phyloP scores from a whole-genome alignment of 371 early-diverging fungal genomes.

The Actinomucor elegans region DNA sequence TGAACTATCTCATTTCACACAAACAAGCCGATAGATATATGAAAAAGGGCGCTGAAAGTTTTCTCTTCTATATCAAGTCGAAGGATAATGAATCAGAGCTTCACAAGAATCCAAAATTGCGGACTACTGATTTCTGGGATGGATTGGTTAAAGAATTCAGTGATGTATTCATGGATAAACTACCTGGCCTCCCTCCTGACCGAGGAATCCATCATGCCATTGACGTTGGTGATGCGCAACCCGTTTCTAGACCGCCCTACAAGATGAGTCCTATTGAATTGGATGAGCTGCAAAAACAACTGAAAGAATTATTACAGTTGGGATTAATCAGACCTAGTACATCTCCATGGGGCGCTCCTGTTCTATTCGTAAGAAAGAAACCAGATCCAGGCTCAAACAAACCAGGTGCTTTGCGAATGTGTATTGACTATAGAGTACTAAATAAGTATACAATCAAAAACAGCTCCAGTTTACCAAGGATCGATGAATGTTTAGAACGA shows the following conservation, averaged over 20 bases:
- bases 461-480: too few species aligned
- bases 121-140: neutral
- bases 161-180: constrained; percentile 1
- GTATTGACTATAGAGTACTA: too few species aligned
- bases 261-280: constrained; percentile 27
- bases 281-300: too few species aligned
- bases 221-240: constrained; percentile 15
- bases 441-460: too few species aligned
- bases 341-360: too few species aligned
- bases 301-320: too few species aligned
- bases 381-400: neutral
- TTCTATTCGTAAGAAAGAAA: too few species aligned
- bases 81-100: neutral
- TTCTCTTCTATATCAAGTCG: neutral
- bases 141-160: neutral
- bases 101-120: neutral
- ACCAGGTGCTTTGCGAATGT: neutral
- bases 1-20: constrained; percentile 4
- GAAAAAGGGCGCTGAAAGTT: constrained; percentile 2
- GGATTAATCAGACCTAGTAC: too few species aligned
- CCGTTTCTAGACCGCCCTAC: too few species aligned
- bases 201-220: constrained; percentile 23
- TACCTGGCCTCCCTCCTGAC: constrained; percentile 13
- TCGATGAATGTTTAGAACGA: too few species aligned
- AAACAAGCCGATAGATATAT: constrained; percentile 11